These are phyloP conservation scores for Globisporangium paroecandrum DNA, from an alignment of 352 stramenopile species.

Conservation along the genomic window DNA sequence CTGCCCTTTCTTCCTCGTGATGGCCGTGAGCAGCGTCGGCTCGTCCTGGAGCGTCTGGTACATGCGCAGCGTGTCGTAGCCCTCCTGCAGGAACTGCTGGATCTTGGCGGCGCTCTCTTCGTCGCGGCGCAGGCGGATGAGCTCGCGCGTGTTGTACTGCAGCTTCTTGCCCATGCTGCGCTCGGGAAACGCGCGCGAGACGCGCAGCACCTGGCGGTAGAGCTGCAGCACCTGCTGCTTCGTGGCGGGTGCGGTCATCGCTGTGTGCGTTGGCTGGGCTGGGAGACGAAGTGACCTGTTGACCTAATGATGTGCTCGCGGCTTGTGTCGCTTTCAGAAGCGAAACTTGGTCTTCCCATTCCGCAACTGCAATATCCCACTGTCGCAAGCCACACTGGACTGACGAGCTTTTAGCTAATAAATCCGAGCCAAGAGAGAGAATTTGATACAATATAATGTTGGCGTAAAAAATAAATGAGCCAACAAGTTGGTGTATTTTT, in stretches of 20 bases:
- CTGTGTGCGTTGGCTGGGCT: background rate
- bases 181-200: slow-evolving; percentile 51
- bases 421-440: too few relatives aligned
- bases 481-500: too few relatives aligned
- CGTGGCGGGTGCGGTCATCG: slow-evolving; percentile 2
- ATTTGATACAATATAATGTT: too few relatives aligned
- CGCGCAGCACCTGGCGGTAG: slow-evolving; percentile 52
- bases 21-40: slow-evolving; percentile 40
- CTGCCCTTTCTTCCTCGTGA: slow-evolving; percentile 48
- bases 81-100: slow-evolving; percentile 43
- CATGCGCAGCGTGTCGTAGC: slow-evolving; percentile 51
- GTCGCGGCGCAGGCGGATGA: slow-evolving; percentile 54
- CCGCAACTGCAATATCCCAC: background rate
- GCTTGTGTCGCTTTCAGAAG: too few relatives aligned
- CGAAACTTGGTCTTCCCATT: background rate
- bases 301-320: background rate
- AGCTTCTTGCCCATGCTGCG: slow-evolving; percentile 67
- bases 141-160: slow-evolving; percentile 67
- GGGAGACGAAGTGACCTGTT: background rate
- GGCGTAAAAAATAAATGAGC: too few relatives aligned
- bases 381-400: too few relatives aligned
- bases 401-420: too few relatives aligned
- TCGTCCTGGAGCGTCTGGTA: slow-evolving; percentile 53
- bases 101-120: slow-evolving; percentile 42
- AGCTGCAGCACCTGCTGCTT: slow-evolving; percentile 52